Conservation (phyloP, 352 stramenopile species). For the Plasmopara muralis region DNA sequence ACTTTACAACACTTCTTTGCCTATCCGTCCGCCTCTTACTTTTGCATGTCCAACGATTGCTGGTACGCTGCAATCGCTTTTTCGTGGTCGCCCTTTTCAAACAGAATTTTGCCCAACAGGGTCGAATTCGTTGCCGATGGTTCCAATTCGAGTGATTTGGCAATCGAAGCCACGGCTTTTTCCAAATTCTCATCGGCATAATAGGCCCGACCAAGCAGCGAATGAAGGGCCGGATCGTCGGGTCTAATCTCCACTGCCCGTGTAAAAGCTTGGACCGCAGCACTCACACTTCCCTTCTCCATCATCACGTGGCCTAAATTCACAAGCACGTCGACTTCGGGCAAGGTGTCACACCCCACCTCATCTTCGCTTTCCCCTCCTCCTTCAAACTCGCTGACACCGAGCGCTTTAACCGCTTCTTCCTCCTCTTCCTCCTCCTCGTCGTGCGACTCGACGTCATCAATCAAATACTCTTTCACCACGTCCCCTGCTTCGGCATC, state of each 20-base stretch:
- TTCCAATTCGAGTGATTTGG: slow-evolving; percentile 61
- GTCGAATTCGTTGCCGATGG: slow-evolving; percentile 79
- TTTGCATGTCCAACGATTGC: slow-evolving; percentile 71
- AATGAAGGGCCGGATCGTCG: slow-evolving; percentile 61
- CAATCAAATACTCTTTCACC: slow-evolving; percentile 29
- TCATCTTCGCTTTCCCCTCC: slow-evolving; percentile 38
- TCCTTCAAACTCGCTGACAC: slow-evolving; percentile 17
- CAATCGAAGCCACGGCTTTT: slow-evolving; percentile 55
- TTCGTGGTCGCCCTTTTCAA: slow-evolving; percentile 84
- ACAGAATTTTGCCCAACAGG: slow-evolving; percentile 80
- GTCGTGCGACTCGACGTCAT: slow-evolving; percentile 30
- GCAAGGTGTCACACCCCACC: slow-evolving; percentile 56
- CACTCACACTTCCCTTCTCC: slow-evolving; percentile 70
- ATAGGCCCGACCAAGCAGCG: slow-evolving; percentile 72
- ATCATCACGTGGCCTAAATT: slow-evolving; percentile 77
- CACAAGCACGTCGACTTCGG: slow-evolving; percentile 80
- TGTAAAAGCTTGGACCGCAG: slow-evolving; percentile 73
- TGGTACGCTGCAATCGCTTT: slow-evolving; percentile 82
- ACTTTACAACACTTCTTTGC: slow-evolving; percentile 9
- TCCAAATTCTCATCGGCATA: slow-evolving; percentile 83
- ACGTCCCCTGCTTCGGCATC: slow-evolving; percentile 22
- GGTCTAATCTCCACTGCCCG: slow-evolving; percentile 79
- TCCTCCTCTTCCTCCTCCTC: slow-evolving; percentile 26
- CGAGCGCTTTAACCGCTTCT: slow-evolving; percentile 21
- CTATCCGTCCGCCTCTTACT: slow-evolving; percentile 28